Evolutionary conservation across 2,329 filamentous ascomycete genomes (phyloP), one percentile per base, ranked within the genome.

Genomic region (Penicillium hesseltinei): DNA sequence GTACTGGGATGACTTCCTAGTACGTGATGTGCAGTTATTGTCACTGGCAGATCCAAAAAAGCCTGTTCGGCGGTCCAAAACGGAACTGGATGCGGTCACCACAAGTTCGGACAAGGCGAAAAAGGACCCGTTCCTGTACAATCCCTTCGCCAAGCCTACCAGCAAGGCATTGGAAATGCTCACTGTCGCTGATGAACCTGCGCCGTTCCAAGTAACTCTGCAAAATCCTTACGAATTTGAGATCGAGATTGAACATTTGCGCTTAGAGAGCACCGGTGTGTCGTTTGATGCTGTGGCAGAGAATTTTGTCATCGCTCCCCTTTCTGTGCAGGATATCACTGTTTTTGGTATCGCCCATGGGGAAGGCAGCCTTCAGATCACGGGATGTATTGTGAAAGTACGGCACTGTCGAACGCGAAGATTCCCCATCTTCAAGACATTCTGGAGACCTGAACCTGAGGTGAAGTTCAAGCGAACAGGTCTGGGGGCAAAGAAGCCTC

Each of bases 221-320:
- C 94, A 97, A 70, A 99, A 99, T 66, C 91, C 92, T 0, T 97
- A 92, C 66, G 93, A 97, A 59, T 88, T 97, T 62, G 91, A 97
- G 60, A 78, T 99, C 5, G 91, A 96, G 54, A 87, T 99, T 35
- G 92, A 97, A 70, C 88, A 85, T 52, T 82, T 99, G 44, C 82
- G 81, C 27, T 78, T 99, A 7, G 87, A 91, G 60, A 84, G 87
- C 10, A 85, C 90, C 58, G 92, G 91, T 0, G 83, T 87, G 25
- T 81, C 86, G 1, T 90, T 97, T 56, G 84, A 88, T 53, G 87
- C 88, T 0, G 76, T 83, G 7, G 77, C 82, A 15, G 85, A 88
- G 62, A 83, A 82, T 50, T 85, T 88, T 5, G 70, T 89, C 8
- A 82, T 99, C 50, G 90, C 91, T 0, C 89, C 93, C 0, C 91